phyloP scores from a whole-genome alignment of 768 basidiomycete genomes.

The Peribolospora baueri region DNA sequence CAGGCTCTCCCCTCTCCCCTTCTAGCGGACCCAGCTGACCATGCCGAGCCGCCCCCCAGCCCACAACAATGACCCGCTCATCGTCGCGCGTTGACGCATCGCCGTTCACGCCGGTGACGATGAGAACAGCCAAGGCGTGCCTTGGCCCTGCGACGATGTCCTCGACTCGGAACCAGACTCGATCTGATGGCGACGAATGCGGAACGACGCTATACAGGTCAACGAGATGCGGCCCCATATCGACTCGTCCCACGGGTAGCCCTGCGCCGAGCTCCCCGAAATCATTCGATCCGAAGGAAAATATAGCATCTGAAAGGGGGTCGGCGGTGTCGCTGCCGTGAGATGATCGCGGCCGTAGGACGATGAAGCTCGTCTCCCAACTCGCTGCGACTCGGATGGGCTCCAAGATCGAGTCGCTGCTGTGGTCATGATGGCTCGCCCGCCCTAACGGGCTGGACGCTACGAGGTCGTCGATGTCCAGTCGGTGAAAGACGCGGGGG shows the following conservation, averaged over 20 bases:
- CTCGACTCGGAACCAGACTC: slow-evolving; percentile 24
- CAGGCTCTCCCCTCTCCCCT: too few relatives aligned
- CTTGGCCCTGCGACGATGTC: slow-evolving; percentile 41
- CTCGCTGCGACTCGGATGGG: slow-evolving; percentile 32
- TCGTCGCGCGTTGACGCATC: slow-evolving; percentile 3
- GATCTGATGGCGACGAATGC: slow-evolving; percentile 24
- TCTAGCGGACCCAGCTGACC: slow-evolving; percentile 46
- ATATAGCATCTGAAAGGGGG: slow-evolving; percentile 19
- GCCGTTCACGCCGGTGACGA: slow-evolving; percentile 11
- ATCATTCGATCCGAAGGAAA: slow-evolving; percentile 67
- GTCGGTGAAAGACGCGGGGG: slow-evolving; percentile 25
- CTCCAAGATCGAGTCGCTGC: too few relatives aligned
- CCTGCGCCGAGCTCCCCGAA: slow-evolving; percentile 56
- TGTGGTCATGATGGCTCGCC: too few relatives aligned
- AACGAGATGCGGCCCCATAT: slow-evolving; percentile 1
- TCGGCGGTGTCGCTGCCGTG: slow-evolving; percentile 22
- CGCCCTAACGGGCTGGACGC: too few relatives aligned
- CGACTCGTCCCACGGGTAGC: slow-evolving; percentile 5
- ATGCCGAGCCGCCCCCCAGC: slow-evolving; percentile 69
- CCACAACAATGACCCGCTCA: slow-evolving; percentile 25
- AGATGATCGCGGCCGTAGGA: slow-evolving; percentile 23
- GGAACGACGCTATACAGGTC: slow-evolving; percentile 4
- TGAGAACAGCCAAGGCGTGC: slow-evolving; percentile 36
- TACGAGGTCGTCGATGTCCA: too few relatives aligned
- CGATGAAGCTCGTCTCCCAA: slow-evolving; percentile 69